These are phyloP conservation scores for Aspergillus sclerotiicarbonarius DNA, from an alignment of 495 filamentous ascomycete species.

Conservation along the genomic window DNA sequence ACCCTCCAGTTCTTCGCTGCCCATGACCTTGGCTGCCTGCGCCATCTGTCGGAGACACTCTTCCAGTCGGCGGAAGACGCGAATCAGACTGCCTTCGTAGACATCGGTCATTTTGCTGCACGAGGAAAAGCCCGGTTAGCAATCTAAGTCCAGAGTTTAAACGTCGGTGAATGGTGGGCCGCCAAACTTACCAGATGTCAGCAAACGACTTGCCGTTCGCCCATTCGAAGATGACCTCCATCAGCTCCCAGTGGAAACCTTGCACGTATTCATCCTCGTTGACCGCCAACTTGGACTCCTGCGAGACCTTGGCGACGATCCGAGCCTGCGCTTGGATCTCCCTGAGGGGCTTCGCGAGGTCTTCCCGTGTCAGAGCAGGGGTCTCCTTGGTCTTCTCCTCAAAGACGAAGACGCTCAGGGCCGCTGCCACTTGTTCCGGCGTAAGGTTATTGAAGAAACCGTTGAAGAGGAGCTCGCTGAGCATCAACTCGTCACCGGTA, in stretches of 20 bases:
- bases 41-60: constrained; percentile 96
- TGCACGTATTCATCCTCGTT: constrained; percentile 91
- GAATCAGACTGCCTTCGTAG: constrained; percentile 94
- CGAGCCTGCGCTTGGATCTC: constrained; percentile 83
- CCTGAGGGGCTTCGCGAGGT: constrained; percentile 78
- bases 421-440: constrained; percentile 79
- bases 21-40: constrained; percentile 97
- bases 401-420: constrained; percentile 91
- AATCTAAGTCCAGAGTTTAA: constrained; percentile 1
- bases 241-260: constrained; percentile 85
- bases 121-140: constrained; percentile 17
- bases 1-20: constrained; percentile 83
- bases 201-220: constrained; percentile 87
- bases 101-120: constrained; percentile 94
- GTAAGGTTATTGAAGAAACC: constrained; percentile 95
- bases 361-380: constrained; percentile 64
- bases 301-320: constrained; percentile 84
- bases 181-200: constrained; percentile 78
- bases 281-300: constrained; percentile 85
- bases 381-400: constrained; percentile 85
- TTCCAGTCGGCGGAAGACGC: constrained; percentile 91
- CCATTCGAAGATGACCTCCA: constrained; percentile 96
- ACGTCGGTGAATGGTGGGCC: background rate
- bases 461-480: constrained; percentile 92
- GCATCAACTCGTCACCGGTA: constrained; percentile 85